A percentile compares a stretch with the other conserved stretches of the same genome.
Evolutionary conservation across 2,329 filamentous ascomycete genomes (phyloP).

Genomic region (Epichloe amarillans): DNA sequence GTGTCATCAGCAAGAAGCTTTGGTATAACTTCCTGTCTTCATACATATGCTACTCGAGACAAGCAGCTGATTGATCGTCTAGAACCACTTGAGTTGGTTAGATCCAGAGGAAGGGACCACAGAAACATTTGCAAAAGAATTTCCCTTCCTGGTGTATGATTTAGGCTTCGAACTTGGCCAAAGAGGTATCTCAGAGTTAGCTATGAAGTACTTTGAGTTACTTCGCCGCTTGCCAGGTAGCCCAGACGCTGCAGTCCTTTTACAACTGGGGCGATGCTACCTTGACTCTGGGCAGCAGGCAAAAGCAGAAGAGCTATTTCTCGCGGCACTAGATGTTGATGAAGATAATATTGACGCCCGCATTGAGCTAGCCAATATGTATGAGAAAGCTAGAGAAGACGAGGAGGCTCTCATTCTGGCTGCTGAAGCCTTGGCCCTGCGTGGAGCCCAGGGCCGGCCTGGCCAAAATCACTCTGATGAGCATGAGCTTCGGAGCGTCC

Average conservation of each 20-base stretch:
- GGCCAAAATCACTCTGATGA: background rate
- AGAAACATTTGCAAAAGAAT: constrained; percentile 44
- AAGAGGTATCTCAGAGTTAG: constrained; percentile 18
- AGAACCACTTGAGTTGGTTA: constrained; percentile 58
- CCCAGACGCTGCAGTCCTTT: constrained; percentile 37
- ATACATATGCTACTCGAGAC: background rate
- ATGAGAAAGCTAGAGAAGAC: constrained; percentile 58
- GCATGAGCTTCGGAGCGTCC: background rate
- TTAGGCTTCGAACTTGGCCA: constrained; percentile 32
- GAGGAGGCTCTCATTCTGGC: constrained; percentile 68
- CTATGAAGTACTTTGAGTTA: constrained; percentile 43
- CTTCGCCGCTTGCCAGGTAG: constrained; percentile 35
- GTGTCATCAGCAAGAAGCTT: constrained; percentile 56
- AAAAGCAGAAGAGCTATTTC: constrained; percentile 65
- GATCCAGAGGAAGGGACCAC: constrained; percentile 43
- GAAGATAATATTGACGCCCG: constrained; percentile 62
- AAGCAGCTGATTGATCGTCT: background rate
- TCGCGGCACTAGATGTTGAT: constrained; percentile 60
- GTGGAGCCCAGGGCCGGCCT: constrained; percentile 28
- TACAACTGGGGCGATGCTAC: constrained; percentile 55
- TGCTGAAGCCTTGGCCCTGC: constrained; percentile 58
- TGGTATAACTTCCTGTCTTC: constrained; percentile 37
- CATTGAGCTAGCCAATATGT: constrained; percentile 70
- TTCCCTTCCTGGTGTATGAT: constrained; percentile 69
- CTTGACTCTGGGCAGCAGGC: constrained; percentile 47